Conservation (phyloP, 208 protist species). For the Acanthamoeba polyphaga region DNA sequence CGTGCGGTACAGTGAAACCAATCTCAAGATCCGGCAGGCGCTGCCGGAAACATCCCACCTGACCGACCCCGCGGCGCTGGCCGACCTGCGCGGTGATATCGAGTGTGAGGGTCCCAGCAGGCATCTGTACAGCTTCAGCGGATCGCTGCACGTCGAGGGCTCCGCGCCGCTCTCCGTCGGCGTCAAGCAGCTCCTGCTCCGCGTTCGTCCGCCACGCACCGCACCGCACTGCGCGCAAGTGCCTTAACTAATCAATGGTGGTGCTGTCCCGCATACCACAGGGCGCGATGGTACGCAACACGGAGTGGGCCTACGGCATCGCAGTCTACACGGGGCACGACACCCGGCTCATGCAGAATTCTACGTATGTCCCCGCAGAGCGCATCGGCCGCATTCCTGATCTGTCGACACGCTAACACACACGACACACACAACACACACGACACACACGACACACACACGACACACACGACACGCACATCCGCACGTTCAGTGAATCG, state of each 20-base stretch:
- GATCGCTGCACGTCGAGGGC: slow-evolving; percentile 46
- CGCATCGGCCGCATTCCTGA: too few species aligned
- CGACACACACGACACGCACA: background rate
- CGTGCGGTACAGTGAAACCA: slow-evolving; percentile 62
- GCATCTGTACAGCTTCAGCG: slow-evolving; percentile 87
- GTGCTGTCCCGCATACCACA: background rate
- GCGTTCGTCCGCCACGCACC: background rate
- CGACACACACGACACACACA: background rate
- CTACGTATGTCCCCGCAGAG: background rate
- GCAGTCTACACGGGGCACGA: slow-evolving; percentile 87
- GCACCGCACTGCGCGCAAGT: too few species aligned
- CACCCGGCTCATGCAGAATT: slow-evolving; percentile 86
- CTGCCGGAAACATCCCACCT: slow-evolving; percentile 32
- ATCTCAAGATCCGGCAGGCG: slow-evolving; percentile 63
- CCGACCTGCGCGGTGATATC: slow-evolving; percentile 53
- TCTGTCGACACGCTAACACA: background rate
- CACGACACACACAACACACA: background rate
- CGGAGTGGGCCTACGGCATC: slow-evolving; percentile 39
- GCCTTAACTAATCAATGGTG: too few species aligned
- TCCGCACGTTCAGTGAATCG: background rate
- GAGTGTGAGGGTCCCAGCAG: slow-evolving; percentile 88
- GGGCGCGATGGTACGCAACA: slow-evolving; percentile 44
- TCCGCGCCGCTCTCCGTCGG: background rate
- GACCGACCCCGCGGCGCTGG: background rate
- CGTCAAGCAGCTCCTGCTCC: slow-evolving; percentile 44